A percentile compares a stretch with the other conserved stretches of the same genome.
These are phyloP conservation scores for Blastocladiella britannica DNA, from an alignment of 192 early-diverging fungal species.

Conservation along the genomic window DNA sequence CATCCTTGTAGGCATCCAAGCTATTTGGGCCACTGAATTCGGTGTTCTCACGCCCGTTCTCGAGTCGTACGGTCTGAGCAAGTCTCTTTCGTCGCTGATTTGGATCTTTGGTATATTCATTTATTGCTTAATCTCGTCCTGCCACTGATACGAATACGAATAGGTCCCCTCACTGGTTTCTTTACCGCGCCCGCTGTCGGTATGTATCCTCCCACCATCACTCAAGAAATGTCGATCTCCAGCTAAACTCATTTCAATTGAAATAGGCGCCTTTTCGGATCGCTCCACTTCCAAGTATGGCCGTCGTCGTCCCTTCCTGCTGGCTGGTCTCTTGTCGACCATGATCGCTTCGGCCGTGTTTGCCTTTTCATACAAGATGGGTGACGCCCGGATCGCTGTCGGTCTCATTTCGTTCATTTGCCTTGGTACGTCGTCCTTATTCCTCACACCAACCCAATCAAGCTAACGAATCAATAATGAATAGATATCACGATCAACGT, in stretches of 20 bases:
- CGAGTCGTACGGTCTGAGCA: slow-evolving; percentile 1
- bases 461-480: too few species aligned
- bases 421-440: too few species aligned
- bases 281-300: slow-evolving; percentile 6
- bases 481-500: slow-evolving; percentile 13
- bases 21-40: slow-evolving; percentile 10
- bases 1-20: too few species aligned
- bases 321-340: slow-evolving; percentile 5
- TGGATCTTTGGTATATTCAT: background rate
- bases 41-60: slow-evolving; percentile 3
- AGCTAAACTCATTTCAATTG: too few species aligned
- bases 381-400: slow-evolving; percentile 1
- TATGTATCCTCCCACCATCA: too few species aligned
- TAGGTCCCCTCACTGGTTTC: slow-evolving; percentile 12
- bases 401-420: slow-evolving; percentile 5
- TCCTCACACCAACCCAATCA: too few species aligned
- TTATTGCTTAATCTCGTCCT: background rate
- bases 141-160: background rate
- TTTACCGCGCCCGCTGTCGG: slow-evolving; percentile 10
- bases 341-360: slow-evolving; percentile 7
- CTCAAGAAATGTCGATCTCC: too few species aligned
- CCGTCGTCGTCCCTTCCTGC: slow-evolving; percentile 10
- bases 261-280: slow-evolving; percentile 10
- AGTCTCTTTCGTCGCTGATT: background rate
- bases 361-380: slow-evolving; percentile 2